Percentiles rank a stretch among this genome's conserved stretches.
phyloP scores from a whole-genome alignment of 2,329 filamentous ascomycete genomes.

The Hypoxylon sp. region DNA sequence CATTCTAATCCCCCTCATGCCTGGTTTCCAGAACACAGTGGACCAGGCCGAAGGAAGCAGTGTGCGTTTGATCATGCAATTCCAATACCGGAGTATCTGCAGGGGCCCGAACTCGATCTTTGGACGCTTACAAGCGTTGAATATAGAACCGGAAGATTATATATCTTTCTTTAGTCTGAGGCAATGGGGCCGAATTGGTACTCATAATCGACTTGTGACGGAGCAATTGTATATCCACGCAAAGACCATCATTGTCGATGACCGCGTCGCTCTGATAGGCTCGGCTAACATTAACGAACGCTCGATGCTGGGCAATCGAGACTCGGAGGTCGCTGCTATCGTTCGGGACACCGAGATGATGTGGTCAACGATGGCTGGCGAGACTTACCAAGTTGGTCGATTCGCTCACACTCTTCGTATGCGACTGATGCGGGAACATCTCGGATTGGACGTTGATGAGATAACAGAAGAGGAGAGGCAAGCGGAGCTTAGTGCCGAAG shows the following conservation, averaged over 20 bases:
- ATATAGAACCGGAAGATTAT: conserved; percentile 94
- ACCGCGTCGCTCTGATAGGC: conserved; percentile 92
- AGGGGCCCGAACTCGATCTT: conserved; percentile 94
- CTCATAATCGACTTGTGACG: conserved; percentile 85
- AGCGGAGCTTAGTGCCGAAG: conserved; percentile 73
- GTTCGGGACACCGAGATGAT: conserved; percentile 95
- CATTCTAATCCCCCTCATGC: conserved; percentile 94
- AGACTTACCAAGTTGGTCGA: conserved; percentile 89
- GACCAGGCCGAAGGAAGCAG: conserved; percentile 95
- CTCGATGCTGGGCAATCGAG: conserved; percentile 91
- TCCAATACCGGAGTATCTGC: conserved; percentile 96
- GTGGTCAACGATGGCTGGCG: conserved; percentile 89
- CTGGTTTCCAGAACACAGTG: conserved; percentile 98
- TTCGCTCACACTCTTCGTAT: conserved; percentile 95
- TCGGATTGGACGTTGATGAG: conserved; percentile 95
- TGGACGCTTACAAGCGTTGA: conserved; percentile 81
- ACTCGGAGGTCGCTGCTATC: conserved; percentile 92
- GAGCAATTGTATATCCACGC: conserved; percentile 99
- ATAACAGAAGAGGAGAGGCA: conserved; percentile 84
- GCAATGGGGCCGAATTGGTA: conserved; percentile 91
- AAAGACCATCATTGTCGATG: conserved; percentile 96
- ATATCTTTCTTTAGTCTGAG: conserved; percentile 95
- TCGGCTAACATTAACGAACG: conserved; percentile 99
- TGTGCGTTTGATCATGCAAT: conserved; percentile 95
- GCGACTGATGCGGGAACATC: conserved; percentile 95